phyloP scores from a whole-genome alignment of 495 filamentous ascomycete genomes.

The Xanthoparmelia taractica region DNA sequence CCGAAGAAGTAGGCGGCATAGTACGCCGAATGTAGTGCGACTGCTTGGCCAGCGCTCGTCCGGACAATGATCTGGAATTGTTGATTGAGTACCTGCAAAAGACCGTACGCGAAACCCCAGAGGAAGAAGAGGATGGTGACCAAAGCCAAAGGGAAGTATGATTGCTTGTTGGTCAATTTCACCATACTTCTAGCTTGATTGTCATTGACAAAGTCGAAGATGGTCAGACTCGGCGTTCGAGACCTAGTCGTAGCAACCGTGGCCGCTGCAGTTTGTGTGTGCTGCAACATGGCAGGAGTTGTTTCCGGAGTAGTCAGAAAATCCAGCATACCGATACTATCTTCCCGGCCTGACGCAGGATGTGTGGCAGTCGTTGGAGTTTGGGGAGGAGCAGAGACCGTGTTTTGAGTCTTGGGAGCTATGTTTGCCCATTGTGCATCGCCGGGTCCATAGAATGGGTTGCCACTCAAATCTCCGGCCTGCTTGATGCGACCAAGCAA shows the following conservation, averaged over 20 bases:
- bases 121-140: slow-evolving; percentile 76
- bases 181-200: slow-evolving; percentile 70
- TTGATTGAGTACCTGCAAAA: slow-evolving; percentile 66
- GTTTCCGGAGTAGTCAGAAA: slow-evolving; percentile 52
- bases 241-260: slow-evolving; percentile 11
- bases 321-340: slow-evolving; percentile 47
- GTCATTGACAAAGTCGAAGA: slow-evolving; percentile 83
- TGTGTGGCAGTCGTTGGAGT: slow-evolving; percentile 11
- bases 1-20: slow-evolving; percentile 54
- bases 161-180: slow-evolving; percentile 49
- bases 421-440: slow-evolving; percentile 22
- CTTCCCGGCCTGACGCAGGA: slow-evolving; percentile 25
- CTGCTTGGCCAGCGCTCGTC: slow-evolving; percentile 41
- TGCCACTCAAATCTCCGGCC: slow-evolving; percentile 15
- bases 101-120: slow-evolving; percentile 81
- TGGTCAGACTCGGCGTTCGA: slow-evolving; percentile 36
- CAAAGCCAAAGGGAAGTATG: slow-evolving; percentile 49
- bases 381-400: slow-evolving; percentile 12
- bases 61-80: slow-evolving; percentile 46
- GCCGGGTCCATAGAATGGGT: slow-evolving; percentile 19
- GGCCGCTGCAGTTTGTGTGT: slow-evolving; percentile 17
- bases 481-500: slow-evolving; percentile 51
- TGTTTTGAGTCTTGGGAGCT: slow-evolving; percentile 5
- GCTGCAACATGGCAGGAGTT: slow-evolving; percentile 13
- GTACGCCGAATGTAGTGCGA: slow-evolving; percentile 58